These are phyloP conservation scores for Blastobotrys proliferans DNA, from an alignment of 1,139 yeast genomes.

Conservation along the genomic window DNA sequence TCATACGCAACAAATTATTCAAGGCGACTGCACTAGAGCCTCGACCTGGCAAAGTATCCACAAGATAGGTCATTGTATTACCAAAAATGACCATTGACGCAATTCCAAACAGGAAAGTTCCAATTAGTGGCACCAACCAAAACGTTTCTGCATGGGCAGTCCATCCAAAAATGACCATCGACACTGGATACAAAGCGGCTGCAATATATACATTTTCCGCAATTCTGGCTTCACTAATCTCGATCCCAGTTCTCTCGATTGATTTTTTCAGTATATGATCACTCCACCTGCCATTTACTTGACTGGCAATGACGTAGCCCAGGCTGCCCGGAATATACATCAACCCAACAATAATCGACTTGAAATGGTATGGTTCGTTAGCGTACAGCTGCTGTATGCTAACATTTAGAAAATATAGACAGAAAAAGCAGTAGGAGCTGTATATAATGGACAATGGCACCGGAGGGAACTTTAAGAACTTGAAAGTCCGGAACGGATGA, in stretches of 20 bases:
- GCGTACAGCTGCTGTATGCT: slow-evolving; percentile 64
- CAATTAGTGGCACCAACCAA: slow-evolving; percentile 74
- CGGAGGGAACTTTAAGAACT: slow-evolving; percentile 54
- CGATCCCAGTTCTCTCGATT: slow-evolving; percentile 57
- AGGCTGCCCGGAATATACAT: slow-evolving; percentile 81
- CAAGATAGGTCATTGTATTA: slow-evolving; percentile 73
- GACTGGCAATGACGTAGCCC: slow-evolving; percentile 67
- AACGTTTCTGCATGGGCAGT: slow-evolving; percentile 58
- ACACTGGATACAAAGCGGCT: slow-evolving; percentile 55
- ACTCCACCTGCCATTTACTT: slow-evolving; percentile 76
- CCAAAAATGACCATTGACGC: slow-evolving; percentile 84
- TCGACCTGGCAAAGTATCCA: slow-evolving; percentile 80
- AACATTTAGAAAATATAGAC: slow-evolving; percentile 70
- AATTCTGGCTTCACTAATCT: slow-evolving; percentile 72
- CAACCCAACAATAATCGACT: slow-evolving; percentile 63
- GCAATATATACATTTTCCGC: slow-evolving; percentile 73
- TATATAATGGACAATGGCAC: slow-evolving; percentile 60
- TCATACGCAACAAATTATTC: slow-evolving; percentile 69
- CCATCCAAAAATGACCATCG: slow-evolving; percentile 80
- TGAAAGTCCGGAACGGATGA: slow-evolving; percentile 26
- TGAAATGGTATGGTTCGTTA: slow-evolving; percentile 64
- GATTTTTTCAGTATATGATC: slow-evolving; percentile 57
- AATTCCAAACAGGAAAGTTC: slow-evolving; percentile 77
- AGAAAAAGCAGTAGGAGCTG: slow-evolving; percentile 65
- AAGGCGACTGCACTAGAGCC: slow-evolving; percentile 89